A percentile compares a stretch with the other conserved stretches of the same genome.
phyloP scores from a whole-genome alignment of 2,329 filamentous ascomycete genomes.

The Fusarium penzigii region DNA sequence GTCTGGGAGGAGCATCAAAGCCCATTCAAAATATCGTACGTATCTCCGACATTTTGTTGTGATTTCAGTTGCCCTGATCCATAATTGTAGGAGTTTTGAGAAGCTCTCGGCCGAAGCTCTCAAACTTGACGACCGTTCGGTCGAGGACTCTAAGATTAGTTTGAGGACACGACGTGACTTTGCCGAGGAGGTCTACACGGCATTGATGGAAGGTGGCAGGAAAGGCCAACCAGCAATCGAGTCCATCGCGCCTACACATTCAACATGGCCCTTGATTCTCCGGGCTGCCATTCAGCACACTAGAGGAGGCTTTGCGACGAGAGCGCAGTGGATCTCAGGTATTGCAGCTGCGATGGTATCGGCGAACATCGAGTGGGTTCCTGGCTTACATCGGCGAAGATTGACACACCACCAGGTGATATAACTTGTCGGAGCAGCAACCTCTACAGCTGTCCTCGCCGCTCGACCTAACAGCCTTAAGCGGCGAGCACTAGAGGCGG shows the following conservation, averaged over 20 bases:
- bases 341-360: background rate
- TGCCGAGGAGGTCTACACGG: background rate
- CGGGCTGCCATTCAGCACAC: slow-evolving; percentile 1
- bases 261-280: slow-evolving; percentile 1
- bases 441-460: background rate
- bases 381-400: background rate
- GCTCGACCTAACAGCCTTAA: background rate
- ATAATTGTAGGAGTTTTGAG: background rate
- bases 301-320: background rate
- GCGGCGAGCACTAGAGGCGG: background rate
- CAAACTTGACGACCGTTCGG: background rate
- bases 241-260: background rate
- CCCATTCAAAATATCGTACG: background rate
- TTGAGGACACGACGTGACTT: slow-evolving; percentile 1
- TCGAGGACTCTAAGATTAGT: background rate
- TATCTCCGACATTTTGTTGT: background rate
- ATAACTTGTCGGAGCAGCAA: background rate
- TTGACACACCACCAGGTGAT: background rate
- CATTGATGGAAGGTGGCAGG: background rate
- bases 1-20: background rate
- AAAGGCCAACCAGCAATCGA: background rate
- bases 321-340: background rate
- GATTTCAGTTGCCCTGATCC: background rate
- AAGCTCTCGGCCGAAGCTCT: background rate
- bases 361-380: background rate